Percentiles rank a stretch among this genome's conserved stretches.
phyloP scores from a whole-genome alignment of 2,329 filamentous ascomycete genomes.

The Diaporthe ilicicola region DNA sequence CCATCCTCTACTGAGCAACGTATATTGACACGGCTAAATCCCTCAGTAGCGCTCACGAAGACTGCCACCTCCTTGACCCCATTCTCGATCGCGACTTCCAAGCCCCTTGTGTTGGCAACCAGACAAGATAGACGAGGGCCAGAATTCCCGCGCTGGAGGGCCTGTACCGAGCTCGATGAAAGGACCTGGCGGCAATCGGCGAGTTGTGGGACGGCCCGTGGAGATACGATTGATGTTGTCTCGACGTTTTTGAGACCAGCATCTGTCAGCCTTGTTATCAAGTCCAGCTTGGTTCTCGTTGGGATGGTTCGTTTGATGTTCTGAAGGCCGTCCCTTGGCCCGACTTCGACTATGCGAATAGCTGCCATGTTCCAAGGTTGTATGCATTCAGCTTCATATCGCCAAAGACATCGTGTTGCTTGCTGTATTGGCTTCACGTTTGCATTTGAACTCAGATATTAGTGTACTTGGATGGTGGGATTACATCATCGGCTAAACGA shows the following conservation, averaged over 20 bases:
- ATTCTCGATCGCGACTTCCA: constrained; percentile 50
- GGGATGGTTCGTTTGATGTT: constrained; percentile 70
- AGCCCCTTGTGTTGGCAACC: constrained; percentile 62
- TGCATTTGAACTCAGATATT: too few species aligned
- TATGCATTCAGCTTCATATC: too few species aligned
- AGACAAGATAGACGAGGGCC: constrained; percentile 40
- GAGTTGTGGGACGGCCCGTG: constrained; percentile 75
- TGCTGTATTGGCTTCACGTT: too few species aligned
- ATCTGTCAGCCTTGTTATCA: constrained; percentile 64
- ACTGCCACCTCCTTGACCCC: constrained; percentile 52
- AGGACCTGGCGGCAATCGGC: constrained; percentile 63
- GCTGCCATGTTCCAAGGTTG: background rate
- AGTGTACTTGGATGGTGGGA: too few species aligned
- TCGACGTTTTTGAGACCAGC: constrained; percentile 70
- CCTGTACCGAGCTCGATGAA: constrained; percentile 33
- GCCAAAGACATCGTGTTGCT: too few species aligned
- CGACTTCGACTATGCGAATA: constrained; percentile 69
- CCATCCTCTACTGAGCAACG: constrained; percentile 67
- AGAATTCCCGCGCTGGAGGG: too few species aligned
- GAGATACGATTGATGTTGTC: constrained; percentile 72
- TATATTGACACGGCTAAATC: constrained; percentile 65
- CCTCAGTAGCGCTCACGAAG: constrained; percentile 67
- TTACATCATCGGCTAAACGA: too few species aligned
- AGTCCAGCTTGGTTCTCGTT: constrained; percentile 67
- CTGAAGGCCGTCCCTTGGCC: constrained; percentile 74